Conservation (phyloP, 2,329 filamentous ascomycete species). For the Truncatella angustata region DNA sequence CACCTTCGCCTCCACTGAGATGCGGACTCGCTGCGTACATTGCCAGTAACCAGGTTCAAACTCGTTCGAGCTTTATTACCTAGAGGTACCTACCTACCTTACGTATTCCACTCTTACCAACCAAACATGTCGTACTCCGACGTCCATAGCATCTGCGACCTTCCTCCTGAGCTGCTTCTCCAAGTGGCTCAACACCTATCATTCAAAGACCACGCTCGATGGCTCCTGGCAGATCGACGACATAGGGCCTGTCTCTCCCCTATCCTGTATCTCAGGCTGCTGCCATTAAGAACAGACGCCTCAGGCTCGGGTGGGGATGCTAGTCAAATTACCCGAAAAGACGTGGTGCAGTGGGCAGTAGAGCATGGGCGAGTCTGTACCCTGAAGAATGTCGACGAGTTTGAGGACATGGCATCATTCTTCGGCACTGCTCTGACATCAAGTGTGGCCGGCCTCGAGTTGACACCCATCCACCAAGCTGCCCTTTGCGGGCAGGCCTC, state of each 20-base stretch:
- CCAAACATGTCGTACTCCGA: background rate
- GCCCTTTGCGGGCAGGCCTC: background rate
- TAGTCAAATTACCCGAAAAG: constrained; percentile 1
- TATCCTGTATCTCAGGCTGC: constrained; percentile 5
- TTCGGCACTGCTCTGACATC: background rate
- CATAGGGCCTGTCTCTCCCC: background rate
- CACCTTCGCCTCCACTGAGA: background rate
- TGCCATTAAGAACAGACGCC: background rate
- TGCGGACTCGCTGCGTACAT: background rate
- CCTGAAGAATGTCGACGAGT: background rate
- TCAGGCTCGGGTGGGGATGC: background rate
- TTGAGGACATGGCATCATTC: background rate
- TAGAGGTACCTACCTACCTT: background rate
- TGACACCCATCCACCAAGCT: constrained; percentile 5
- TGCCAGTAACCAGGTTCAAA: background rate
- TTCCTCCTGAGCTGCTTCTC: constrained; percentile 1
- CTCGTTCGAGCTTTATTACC: background rate
- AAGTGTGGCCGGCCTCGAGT: background rate
- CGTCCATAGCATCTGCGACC: background rate
- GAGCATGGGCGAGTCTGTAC: constrained; percentile 2
- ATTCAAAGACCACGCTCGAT: background rate
- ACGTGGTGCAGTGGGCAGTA: background rate
- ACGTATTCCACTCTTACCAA: background rate
- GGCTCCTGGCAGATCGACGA: background rate
- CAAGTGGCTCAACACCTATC: background rate